phyloP scores from a whole-genome alignment of 1,284 basidiomycete genomes.

The Cronartium ribicola region DNA sequence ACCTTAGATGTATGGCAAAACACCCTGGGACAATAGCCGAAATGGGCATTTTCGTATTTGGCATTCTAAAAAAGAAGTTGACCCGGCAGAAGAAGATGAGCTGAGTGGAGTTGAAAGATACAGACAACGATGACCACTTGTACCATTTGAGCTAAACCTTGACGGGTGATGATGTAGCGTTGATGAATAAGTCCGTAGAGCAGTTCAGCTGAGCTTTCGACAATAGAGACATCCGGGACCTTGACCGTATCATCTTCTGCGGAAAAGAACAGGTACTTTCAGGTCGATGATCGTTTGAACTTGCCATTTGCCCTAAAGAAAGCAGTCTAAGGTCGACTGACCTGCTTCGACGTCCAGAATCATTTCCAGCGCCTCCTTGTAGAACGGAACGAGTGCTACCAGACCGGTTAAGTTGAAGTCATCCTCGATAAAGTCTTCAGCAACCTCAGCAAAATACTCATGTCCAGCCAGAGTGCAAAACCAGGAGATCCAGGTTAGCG shows the following conservation, averaged over 20 bases:
- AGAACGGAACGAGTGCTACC: conserved; percentile 90
- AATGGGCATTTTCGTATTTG: conserved; percentile 88
- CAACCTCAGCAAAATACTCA: conserved; percentile 83
- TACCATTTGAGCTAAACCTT: conserved; percentile 92
- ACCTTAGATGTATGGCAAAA: conserved; percentile 86
- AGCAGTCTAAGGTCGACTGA: conserved; percentile 49
- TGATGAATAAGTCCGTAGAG: conserved; percentile 97
- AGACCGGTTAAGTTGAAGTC: conserved; percentile 98
- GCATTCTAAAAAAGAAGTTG: conserved; percentile 63
- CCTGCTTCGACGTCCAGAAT: conserved; percentile 99
- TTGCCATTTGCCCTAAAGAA: not conserved
- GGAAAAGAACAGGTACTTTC: not conserved
- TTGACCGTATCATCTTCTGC: conserved; percentile 80
- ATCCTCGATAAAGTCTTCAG: conserved; percentile 98
- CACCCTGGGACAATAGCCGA: conserved; percentile 92
- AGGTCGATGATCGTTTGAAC: not conserved
- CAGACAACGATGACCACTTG: conserved; percentile 46
- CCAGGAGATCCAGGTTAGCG: conserved; percentile 93
- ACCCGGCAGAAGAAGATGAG: not conserved
- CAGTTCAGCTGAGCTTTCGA: conserved; percentile 94
- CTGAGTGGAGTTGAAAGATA: conserved; percentile 1
- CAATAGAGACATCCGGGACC: conserved; percentile 82
- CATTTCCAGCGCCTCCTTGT: conserved; percentile 99
- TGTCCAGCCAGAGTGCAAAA: conserved; percentile 97
- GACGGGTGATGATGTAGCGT: conserved; percentile 89